Evolutionary conservation across 805 yeast genomes (phyloP).

Genomic region (Ogataea pilisensis): DNA sequence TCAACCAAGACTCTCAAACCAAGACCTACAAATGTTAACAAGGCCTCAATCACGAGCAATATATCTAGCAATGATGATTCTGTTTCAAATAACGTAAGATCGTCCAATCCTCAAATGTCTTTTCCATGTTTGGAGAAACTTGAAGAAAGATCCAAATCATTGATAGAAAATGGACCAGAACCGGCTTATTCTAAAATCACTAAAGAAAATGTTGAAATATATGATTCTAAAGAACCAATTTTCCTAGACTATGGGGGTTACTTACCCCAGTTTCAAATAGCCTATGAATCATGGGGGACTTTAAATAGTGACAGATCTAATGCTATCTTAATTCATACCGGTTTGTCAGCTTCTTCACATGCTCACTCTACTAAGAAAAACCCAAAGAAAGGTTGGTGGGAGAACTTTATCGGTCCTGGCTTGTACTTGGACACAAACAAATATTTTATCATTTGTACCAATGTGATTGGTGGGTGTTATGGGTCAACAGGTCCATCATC

Average conservation of each 20-base stretch:
- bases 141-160: slow-evolving; percentile 46
- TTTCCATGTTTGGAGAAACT: slow-evolving; percentile 85
- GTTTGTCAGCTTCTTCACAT: slow-evolving; percentile 89
- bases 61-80: not conserved
- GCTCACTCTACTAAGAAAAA: slow-evolving; percentile 77
- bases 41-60: slow-evolving; percentile 8
- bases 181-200: slow-evolving; percentile 73
- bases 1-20: slow-evolving; percentile 9
- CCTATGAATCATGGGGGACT: slow-evolving; percentile 89
- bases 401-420: slow-evolving; percentile 84
- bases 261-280: slow-evolving; percentile 72
- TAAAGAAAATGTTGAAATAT: slow-evolving; percentile 61
- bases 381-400: slow-evolving; percentile 91
- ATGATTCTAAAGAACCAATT: slow-evolving; percentile 51
- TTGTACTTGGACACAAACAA: slow-evolving; percentile 74
- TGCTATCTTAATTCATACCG: slow-evolving; percentile 81
- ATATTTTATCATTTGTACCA: slow-evolving; percentile 82
- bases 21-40: slow-evolving; percentile 12
- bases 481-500: slow-evolving; percentile 94
- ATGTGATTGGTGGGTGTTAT: slow-evolving; percentile 91
- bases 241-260: slow-evolving; percentile 79
- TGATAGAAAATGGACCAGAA: slow-evolving; percentile 72
- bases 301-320: slow-evolving; percentile 62
- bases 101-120: slow-evolving; percentile 62
- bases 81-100: slow-evolving; percentile 7